Base-by-base conservation (phyloP, 148 eudicot species). In the Amaranthus cruentus region DNA sequence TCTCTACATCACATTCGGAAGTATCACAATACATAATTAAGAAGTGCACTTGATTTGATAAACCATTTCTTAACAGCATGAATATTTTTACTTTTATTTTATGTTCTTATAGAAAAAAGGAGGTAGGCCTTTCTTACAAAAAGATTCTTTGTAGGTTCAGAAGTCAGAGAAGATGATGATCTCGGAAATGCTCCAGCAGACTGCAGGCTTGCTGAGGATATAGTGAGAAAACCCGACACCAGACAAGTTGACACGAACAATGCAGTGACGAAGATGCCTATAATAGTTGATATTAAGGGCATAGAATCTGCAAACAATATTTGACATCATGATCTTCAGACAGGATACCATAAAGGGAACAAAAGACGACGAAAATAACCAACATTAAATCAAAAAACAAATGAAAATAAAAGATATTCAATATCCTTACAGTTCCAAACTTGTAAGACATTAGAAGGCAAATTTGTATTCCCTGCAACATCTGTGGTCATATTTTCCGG, bases 401-500 rank as follows among this genome's bases (percentile, higher is more conserved):
- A 70, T 43, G 1, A 55, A 46, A 70, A 12, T 70, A 64, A 21
- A 51, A 56, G 56, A 56, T 66, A 52, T 38, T 65, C 13, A 18
- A 58, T 68, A 70, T 78, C 55, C 97, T 87, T 90, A 95, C 98
- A 95, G 84, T 88, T 97, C 83, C 63, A 77, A 77, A 95, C 80
- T 84, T 84, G 87, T 69, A 95, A 83, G 79, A 87, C 76, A 80
- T 91, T 91, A 60, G 98, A 95, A 58, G 88, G 85, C 75, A 83
- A 66, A 70, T 95, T 95, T 78, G 76, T 76, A 80, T 95, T 95
- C 65, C 98, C 98, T 15, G 97, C 88, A 73, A 91, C 91, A 88
- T 95, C 98, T 47, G 82, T 73, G 51, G 98, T 95, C 49, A 86
- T 76, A 77, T 91, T 91, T 83, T 91, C 97, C 51, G 89, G 98